Evolutionary conservation across 352 stramenopile species (phyloP), one percentile per base, ranked within the genome.

Genomic region (Peronospora farinosa): DNA sequence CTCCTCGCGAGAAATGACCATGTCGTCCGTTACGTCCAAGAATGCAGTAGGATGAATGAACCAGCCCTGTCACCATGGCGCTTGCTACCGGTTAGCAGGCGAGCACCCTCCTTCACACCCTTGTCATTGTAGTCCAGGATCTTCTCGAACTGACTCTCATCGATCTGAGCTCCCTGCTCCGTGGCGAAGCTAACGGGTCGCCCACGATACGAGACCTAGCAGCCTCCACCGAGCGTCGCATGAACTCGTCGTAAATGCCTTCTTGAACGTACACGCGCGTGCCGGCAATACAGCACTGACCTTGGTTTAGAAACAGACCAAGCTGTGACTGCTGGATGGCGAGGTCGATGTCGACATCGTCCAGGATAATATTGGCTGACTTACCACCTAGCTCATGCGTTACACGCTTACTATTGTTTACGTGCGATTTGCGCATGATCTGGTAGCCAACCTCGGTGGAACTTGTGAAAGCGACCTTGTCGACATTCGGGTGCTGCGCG

Each of bases 21-120:
- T 94, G 66, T 92, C 70, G 58, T 84, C 79, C 39, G 52, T 72
- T 17, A 88, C 69, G 30, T 88, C 76, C 1, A 65, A 84, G 21
- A 99, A 78, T 35, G 98, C 79, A 1, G 92, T 98, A 2, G 96
- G 92, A 53, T 86, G 54, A 60, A 96, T 95, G 72, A 96, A 98
- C 51, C 84, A 92, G 21, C 82, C 74, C 67, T 75, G 39, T 76
- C 63, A 33, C 69, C 52, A 7, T 87, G 53, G 16, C 72, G 64
- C 55, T 81, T 85, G 38, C 94, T 91, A 35, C 95, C 93, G 0
- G 74, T 69, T 12, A 95, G 47, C n/a, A 91, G 49, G 7, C 57
- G 71, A 12, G 88, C 93, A 19, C 95, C 93, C 36, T 97, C 84
- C 21, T 72, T 72, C 51, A 81, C 58, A 15, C 80, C 83, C n/a